These are phyloP conservation scores for Platismatia glauca DNA, from an alignment of 495 filamentous ascomycete genomes.

Conservation along the genomic window DNA sequence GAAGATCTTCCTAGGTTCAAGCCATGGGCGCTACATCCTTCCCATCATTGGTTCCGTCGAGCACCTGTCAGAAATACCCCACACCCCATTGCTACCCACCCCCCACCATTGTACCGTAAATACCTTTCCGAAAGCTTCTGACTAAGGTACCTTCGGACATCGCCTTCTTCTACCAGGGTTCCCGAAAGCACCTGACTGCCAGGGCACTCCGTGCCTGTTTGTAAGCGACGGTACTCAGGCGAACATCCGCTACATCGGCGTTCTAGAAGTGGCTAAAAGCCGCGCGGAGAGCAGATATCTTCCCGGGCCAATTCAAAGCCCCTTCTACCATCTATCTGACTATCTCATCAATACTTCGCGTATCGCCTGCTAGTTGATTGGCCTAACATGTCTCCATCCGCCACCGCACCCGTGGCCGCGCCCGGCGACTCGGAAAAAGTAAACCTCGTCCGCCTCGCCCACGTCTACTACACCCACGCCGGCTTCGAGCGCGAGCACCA, in stretches of 20 bases:
- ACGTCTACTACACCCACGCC: slow-evolving; percentile 50
- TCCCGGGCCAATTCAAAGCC: neutral
- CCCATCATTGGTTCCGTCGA: neutral
- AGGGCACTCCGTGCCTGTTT: neutral
- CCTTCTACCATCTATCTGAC: neutral
- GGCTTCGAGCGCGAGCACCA: slow-evolving; percentile 38
- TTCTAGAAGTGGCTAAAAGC: neutral
- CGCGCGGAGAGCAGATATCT: neutral
- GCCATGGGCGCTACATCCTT: neutral
- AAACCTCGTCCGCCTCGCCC: slow-evolving; percentile 43
- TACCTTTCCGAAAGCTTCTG: neutral
- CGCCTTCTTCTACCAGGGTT: neutral
- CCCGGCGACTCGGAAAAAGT: slow-evolving; percentile 31
- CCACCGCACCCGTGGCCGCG: neutral
- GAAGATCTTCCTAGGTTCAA: no score
- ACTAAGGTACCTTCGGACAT: neutral
- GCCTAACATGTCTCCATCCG: neutral
- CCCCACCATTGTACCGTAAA: neutral
- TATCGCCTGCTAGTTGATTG: neutral
- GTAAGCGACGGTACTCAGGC: neutral
- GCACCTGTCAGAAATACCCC: neutral
- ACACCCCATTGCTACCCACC: neutral
- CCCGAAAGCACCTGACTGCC: no score
- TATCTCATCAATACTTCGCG: neutral
- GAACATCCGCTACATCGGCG: neutral